phyloP scores from a whole-genome alignment of 2,329 filamentous ascomycete species.

The Fusarium domesticum region DNA sequence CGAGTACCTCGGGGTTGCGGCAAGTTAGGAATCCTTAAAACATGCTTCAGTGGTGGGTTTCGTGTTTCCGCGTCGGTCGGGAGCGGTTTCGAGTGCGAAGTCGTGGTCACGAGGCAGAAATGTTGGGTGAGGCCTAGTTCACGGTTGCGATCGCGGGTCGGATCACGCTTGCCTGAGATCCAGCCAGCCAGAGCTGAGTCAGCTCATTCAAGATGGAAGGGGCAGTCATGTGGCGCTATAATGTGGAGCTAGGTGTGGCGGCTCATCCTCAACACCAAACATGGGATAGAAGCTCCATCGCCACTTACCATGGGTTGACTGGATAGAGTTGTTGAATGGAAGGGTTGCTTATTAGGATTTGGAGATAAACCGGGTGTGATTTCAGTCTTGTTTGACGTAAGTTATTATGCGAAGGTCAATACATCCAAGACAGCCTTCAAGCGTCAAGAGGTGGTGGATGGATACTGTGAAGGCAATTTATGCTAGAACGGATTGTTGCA shows the following conservation, averaged over 20 bases:
- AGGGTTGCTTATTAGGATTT: no score
- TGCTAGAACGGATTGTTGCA: no score
- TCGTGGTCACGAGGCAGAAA: slow-evolving; percentile 9
- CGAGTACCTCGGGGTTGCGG: slow-evolving; percentile 25
- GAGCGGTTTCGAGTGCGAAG: slow-evolving; percentile 2
- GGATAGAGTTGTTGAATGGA: background rate
- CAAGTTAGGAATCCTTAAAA: slow-evolving; percentile 19
- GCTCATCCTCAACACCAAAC: slow-evolving; percentile 5
- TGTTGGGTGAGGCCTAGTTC: slow-evolving; percentile 20
- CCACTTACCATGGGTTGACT: background rate
- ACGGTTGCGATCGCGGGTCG: slow-evolving; percentile 11
- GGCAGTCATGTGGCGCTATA: no score
- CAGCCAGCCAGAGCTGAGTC: slow-evolving; percentile 9
- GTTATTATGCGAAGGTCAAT: no score
- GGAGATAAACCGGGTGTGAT: no score
- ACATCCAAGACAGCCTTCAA: no score
- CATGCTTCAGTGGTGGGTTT: slow-evolving; percentile 24
- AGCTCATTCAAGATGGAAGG: slow-evolving; percentile 18
- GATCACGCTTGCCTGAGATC: slow-evolving; percentile 3
- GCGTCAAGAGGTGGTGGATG: no score
- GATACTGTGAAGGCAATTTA: no score
- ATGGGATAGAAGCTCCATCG: slow-evolving; percentile 1
- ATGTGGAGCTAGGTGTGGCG: background rate
- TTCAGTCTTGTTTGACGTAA: no score
- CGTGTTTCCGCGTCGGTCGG: slow-evolving; percentile 6